Evolutionary conservation across 768 basidiomycete species (phyloP), one percentile per base, ranked within the genome.

Genomic region (Serpula lacrymans): DNA sequence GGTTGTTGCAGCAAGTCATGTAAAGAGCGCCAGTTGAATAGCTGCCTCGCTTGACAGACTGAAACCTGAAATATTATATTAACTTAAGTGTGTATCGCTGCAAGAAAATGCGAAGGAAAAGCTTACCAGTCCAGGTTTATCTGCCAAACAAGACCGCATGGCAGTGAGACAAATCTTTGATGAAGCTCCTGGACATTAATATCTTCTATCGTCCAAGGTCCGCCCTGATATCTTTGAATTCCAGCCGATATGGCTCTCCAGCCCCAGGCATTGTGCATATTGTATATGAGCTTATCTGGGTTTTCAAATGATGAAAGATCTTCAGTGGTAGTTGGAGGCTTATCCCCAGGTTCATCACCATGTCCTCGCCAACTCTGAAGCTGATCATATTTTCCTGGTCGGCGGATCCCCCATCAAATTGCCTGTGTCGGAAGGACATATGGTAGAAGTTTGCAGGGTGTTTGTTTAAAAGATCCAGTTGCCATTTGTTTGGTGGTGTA

Each of bases 11-110:
- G 4, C 53, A 34, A 1, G 50, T 52, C 6, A 42, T 7, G 37
- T 60, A 60, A 9, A 60, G 11, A 1, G 58, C 58, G 6, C 59
- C 59, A 0, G 47, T 52, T 3, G 54, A 58, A 46, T 55, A 49
- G 31, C 45, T 39, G 3, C 38, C 35, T 6, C 31, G 27, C 27
- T 49, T 53, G 7, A 48, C 39, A 1, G 47, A 33, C 18, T 50
- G 46, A 35, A 58, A 60, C 54, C 55, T 59, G 27, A 13, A 14
- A 24, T n/a, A 18, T 13, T 17, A 17, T 18, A 13, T 10, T 6
- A 5, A 43, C 26, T 21, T 8, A n/a, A 8, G 29, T 13, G 11
- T 6, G 17, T 37, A 12, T 11, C 9, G 13, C 30, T 6, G 8
- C 14, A 16, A 39, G 7, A 17, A 18, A 9, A 27, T 3, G 23